Conservation (phyloP, 2,329 filamentous ascomycete genomes). For the Pseudogymnoascus sp. region DNA sequence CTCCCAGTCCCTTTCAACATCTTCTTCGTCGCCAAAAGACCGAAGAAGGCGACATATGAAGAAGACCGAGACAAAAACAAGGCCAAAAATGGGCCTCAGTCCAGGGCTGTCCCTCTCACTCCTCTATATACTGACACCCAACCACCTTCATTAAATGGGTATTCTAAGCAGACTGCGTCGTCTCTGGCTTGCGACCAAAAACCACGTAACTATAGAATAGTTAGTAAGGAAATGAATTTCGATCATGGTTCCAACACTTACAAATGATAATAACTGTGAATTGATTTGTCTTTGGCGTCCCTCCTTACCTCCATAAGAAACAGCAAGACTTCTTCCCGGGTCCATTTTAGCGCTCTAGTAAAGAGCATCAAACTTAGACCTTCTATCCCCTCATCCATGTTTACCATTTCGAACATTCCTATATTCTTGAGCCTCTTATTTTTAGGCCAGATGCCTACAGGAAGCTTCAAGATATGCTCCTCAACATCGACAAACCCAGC, state of each 20-base stretch:
- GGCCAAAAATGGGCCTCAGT: background rate
- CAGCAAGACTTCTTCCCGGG: background rate
- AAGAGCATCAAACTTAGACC: background rate
- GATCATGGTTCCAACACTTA: background rate
- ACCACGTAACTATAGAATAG: background rate
- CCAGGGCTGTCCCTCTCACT: background rate
- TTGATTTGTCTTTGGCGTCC: background rate
- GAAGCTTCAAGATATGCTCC: slow-evolving; percentile 36
- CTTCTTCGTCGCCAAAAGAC: background rate
- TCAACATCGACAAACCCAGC: slow-evolving; percentile 36
- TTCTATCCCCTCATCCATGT: background rate
- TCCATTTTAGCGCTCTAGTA: background rate
- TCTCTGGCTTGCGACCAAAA: background rate
- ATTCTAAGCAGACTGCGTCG: background rate
- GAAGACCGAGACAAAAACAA: background rate
- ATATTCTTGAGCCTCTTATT: slow-evolving; percentile 39
- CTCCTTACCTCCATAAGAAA: background rate
- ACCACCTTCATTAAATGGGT: background rate
- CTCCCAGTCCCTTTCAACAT: background rate
- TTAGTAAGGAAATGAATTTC: background rate
- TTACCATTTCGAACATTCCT: slow-evolving; percentile 20
- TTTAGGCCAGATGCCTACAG: slow-evolving; percentile 40
- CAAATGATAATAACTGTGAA: background rate
- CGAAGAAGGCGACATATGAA: background rate
- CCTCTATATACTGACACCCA: background rate